Base-by-base conservation (phyloP, 2,329 filamentous ascomycete species). In the Aspergillus tubingensis region DNA sequence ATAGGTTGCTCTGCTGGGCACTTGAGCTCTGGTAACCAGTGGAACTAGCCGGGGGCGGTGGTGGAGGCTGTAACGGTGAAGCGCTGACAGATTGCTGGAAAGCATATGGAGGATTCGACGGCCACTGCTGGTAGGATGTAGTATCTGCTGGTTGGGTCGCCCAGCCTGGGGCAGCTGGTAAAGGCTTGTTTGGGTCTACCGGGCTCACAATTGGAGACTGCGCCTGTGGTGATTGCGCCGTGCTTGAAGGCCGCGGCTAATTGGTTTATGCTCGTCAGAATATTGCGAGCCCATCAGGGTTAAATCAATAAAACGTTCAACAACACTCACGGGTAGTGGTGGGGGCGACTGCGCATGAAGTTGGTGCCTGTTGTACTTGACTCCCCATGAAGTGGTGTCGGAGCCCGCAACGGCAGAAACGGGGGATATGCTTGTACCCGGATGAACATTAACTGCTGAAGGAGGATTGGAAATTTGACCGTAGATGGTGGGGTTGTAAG, bases 351-450 rank as follows among this genome's bases (percentile, higher is more conserved):
- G 62, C 8, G 62, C 64, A 57, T 65, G 67, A 58, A 65, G 57
- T 52, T 70, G 67, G 41, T 72, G 72, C 52, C 72, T 73, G 59
- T 78, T 79, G 62, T 77, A 80, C 56, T 74, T 74, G 49, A 80
- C 78, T 25, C 79, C 79, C 79, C 79, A 81, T 15, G 67, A 66
- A 15, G 74, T 70, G 13, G 76, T 76, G 63, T 79, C 74, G 21
- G 68, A 17, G 6, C 57, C 60, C 21, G 58, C 38, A 38, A 58
- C 57, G 49, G 55, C 51, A 61, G 65, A 54, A 8, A 61, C 59
- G 5, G 67, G 67, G 23, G 72, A 66, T 10, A 61, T 55, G 21
- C 51, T 66, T 49, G 64, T 36, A n/a, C 55, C 59, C 15, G 55
- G 11, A 36, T 36, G 11, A 36, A 5, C 10, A 36, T 47, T 52